Evolutionary conservation across 768 basidiomycete species (phyloP).

Genomic region (Leucocoprinus birnbaumii): DNA sequence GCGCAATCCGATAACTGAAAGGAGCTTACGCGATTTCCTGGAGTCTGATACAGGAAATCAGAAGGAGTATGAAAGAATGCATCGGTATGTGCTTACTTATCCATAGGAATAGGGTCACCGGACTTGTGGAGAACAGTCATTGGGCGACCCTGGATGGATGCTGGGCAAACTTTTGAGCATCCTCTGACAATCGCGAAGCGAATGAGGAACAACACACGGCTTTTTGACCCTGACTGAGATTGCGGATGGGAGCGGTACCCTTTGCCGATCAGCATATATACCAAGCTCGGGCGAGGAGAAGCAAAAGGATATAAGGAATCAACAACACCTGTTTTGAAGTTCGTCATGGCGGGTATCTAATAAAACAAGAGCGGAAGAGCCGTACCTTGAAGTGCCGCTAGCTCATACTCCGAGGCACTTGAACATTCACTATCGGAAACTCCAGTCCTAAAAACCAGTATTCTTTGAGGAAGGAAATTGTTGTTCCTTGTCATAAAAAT

Average conservation of each 20-base stretch:
- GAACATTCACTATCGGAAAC: constrained; percentile 41
- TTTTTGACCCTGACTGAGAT: constrained; percentile 52
- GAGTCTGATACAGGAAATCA: neutral
- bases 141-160: constrained; percentile 45
- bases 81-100: constrained; percentile 17
- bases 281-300: constrained; percentile 31
- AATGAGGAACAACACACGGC: constrained; percentile 34
- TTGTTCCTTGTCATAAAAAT: constrained; percentile 15
- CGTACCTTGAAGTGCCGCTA: constrained; percentile 41
- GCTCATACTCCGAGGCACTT: constrained; percentile 37
- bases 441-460: constrained; percentile 47
- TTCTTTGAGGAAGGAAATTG: constrained; percentile 23
- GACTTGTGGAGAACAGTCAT: constrained; percentile 44
- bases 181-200: no score
- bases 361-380: constrained; percentile 6
- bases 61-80: neutral
- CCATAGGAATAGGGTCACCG: constrained; percentile 25
- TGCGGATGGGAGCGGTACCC: constrained; percentile 62
- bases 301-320: constrained; percentile 2
- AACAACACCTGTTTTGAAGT: neutral
- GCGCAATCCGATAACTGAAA: no score
- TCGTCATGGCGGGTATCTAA: neutral
- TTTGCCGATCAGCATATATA: constrained; percentile 63
- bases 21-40: constrained; percentile 10
- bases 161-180: neutral